phyloP scores from a whole-genome alignment of 805 yeast genomes.

The Brettanomyces anomalus region DNA sequence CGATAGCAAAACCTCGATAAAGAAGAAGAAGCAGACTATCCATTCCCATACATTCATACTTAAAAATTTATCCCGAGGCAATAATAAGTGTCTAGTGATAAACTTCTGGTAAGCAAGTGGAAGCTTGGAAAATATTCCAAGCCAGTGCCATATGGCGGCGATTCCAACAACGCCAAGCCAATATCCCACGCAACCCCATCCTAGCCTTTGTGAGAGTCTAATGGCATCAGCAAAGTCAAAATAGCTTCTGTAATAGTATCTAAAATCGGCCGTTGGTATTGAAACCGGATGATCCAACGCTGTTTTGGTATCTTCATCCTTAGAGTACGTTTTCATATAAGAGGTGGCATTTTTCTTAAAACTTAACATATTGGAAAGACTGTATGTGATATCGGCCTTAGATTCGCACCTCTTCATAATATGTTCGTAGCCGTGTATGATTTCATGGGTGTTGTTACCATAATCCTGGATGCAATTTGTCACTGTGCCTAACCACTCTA shows the following conservation, averaged over 20 bases:
- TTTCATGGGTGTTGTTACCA: constrained; percentile 20
- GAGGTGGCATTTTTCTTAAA: too few species aligned
- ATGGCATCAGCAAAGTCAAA: constrained; percentile 30
- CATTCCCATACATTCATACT: constrained; percentile 14
- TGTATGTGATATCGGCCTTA: constrained; percentile 9
- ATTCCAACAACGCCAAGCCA: constrained; percentile 29
- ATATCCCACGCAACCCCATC: constrained; percentile 37
- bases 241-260: constrained; percentile 26
- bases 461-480: constrained; percentile 32
- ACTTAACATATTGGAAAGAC: too few species aligned
- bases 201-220: constrained; percentile 29
- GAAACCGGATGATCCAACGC: too few species aligned
- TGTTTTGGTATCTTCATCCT: too few species aligned
- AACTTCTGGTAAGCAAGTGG: constrained; percentile 1
- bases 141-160: constrained; percentile 17
- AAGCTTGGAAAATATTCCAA: neutral
- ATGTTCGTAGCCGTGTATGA: constrained; percentile 33
- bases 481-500: constrained; percentile 36
- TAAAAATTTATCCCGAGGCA: constrained; percentile 5
- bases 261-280: constrained; percentile 23
- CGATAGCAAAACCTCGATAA: constrained; percentile 24
- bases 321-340: too few species aligned
- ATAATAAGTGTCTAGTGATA: constrained; percentile 1
- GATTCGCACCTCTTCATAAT: constrained; percentile 26
- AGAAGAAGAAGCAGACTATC: constrained; percentile 24